phyloP scores from a whole-genome alignment of 164 flowering plant species.

The Platanus orientalis region DNA sequence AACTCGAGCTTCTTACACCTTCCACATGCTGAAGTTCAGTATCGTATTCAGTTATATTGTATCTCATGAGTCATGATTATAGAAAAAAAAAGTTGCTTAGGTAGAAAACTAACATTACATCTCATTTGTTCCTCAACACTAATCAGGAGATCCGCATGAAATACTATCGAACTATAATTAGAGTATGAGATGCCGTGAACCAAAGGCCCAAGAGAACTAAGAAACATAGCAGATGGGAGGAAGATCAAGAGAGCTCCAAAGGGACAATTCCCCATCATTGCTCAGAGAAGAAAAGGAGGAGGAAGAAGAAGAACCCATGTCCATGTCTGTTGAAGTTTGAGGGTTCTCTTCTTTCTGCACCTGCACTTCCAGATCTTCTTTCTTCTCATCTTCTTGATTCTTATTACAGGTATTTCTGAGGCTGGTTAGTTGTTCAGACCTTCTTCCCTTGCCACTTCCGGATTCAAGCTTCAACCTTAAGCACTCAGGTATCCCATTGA shows the following conservation, averaged over 20 bases:
- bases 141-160: too few species aligned
- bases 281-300: conserved; percentile 12
- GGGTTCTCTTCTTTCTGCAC: not conserved
- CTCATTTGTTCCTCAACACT: too few species aligned
- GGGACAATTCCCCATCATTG: conserved; percentile 34
- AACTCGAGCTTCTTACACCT: too few species aligned
- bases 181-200: not conserved
- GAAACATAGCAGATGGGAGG: conserved; percentile 38
- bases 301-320: conserved; percentile 12
- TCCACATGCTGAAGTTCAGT: too few species aligned
- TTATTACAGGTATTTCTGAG: conserved; percentile 1
- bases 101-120: too few species aligned
- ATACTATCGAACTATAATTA: too few species aligned
- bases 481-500: conserved; percentile 65
- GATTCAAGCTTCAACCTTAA: conserved; percentile 32
- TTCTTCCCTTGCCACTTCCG: not conserved
- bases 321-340: conserved; percentile 5
- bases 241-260: conserved; percentile 70
- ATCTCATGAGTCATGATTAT: too few species aligned
- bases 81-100: too few species aligned
- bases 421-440: conserved; percentile 9
- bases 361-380: conserved; percentile 9
- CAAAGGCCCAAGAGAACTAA: conserved; percentile 15
- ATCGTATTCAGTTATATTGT: too few species aligned
- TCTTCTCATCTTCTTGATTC: conserved; percentile 3